Conservation (phyloP, 176 grass and related monocot genomes). For the Bonia amplexicaulis region DNA sequence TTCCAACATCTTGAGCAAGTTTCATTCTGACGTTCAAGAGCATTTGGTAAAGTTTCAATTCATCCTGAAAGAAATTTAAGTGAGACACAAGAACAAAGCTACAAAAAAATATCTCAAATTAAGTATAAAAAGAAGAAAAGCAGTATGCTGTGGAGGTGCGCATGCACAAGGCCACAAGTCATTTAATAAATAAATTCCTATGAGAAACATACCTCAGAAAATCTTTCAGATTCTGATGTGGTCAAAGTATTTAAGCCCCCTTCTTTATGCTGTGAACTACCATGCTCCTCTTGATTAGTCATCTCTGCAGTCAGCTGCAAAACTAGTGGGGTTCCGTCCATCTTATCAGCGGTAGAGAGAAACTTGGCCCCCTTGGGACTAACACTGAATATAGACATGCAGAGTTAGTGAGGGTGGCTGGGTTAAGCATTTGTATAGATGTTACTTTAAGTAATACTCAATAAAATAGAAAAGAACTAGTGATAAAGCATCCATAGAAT, state of each 20-base stretch:
- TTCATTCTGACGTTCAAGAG: constrained; percentile 72
- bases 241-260: constrained; percentile 44
- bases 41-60: constrained; percentile 62
- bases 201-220: constrained; percentile 54
- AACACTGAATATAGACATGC: constrained; percentile 57
- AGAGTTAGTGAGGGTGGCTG: neutral
- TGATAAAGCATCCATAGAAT: neutral
- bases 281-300: constrained; percentile 69
- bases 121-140: neutral
- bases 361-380: constrained; percentile 66
- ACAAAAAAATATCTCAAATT: neutral
- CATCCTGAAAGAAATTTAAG: constrained; percentile 56
- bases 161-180: neutral
- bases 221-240: constrained; percentile 42
- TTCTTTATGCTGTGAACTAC: constrained; percentile 52
- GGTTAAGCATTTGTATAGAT: neutral
- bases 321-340: constrained; percentile 59
- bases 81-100: neutral
- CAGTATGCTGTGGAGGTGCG: neutral
- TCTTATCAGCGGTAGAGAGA: constrained; percentile 49
- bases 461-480: neutral
- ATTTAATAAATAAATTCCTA: constrained; percentile 19
- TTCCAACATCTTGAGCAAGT: constrained; percentile 72
- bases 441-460: neutral
- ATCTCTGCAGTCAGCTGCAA: constrained; percentile 77